Conservation (phyloP, 202 grass and related monocot species). For the Zoysia matrella region DNA sequence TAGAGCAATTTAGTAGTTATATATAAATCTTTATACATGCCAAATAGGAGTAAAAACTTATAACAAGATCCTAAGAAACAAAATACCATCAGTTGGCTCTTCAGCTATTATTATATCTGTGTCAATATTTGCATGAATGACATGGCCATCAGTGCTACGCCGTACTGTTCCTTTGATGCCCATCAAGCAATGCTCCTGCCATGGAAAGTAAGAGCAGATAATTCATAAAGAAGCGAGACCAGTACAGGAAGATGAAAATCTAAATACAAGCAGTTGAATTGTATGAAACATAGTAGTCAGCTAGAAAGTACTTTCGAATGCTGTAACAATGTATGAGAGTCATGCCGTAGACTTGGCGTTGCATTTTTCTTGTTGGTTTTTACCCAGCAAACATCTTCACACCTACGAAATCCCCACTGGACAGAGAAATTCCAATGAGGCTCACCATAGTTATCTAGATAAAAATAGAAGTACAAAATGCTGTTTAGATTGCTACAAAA, state of each 20-base stretch:
- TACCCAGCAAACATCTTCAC: constrained; percentile 97
- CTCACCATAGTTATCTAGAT: constrained; percentile 31
- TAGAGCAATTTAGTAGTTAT: neutral
- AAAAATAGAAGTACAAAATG: constrained; percentile 4
- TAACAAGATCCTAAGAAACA: neutral
- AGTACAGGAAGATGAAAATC: constrained; percentile 3
- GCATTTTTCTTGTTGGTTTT: constrained; percentile 99
- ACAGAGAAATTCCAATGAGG: constrained; percentile 38
- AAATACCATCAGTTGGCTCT: constrained; percentile 84
- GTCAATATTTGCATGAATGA: constrained; percentile 98
- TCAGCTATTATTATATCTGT: constrained; percentile 99
- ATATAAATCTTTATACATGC: constrained; percentile 25
- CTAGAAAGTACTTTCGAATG: constrained; percentile 81
- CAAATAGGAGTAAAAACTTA: neutral
- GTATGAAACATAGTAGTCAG: constrained; percentile 19
- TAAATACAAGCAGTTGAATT: constrained; percentile 6
- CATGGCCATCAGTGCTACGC: constrained; percentile 95
- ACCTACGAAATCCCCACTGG: constrained; percentile 98
- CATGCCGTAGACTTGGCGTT: constrained; percentile 76
- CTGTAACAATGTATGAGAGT: constrained; percentile 88
- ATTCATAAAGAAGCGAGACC: constrained; percentile 39
- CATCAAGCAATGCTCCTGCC: constrained; percentile 98
- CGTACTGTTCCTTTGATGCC: constrained; percentile 99
- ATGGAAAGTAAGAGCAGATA: constrained; percentile 38
- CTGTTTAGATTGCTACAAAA: neutral